Evolutionary conservation across 1,139 yeast genomes (phyloP).

Genomic region (Geotrichum macrosporum): DNA sequence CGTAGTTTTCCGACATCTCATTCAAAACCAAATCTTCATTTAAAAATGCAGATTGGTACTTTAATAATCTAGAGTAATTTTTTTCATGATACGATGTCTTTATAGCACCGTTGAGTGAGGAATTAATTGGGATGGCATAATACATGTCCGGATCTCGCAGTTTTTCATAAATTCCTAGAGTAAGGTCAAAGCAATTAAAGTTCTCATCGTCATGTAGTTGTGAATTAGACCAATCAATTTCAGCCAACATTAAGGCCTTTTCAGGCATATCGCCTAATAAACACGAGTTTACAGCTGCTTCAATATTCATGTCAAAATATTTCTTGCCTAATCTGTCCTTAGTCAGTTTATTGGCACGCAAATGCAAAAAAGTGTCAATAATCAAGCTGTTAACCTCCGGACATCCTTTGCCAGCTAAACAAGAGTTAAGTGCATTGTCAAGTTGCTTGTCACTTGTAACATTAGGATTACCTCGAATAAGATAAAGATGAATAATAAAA

Average conservation of each 20-base stretch:
- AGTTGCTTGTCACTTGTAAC: background rate
- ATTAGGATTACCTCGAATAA: background rate
- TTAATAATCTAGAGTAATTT: slow-evolving; percentile 12
- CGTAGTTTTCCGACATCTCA: background rate
- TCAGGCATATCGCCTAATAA: slow-evolving; percentile 5
- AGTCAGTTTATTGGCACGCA: slow-evolving; percentile 14
- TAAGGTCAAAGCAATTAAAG: slow-evolving; percentile 5
- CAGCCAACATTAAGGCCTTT: slow-evolving; percentile 16
- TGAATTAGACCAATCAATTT: slow-evolving; percentile 16
- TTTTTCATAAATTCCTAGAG: slow-evolving; percentile 10
- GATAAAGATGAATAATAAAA: slow-evolving; percentile 5
- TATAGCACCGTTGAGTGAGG: slow-evolving; percentile 13
- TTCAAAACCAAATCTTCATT: slow-evolving; percentile 5
- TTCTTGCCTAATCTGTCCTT: slow-evolving; percentile 6
- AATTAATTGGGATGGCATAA: slow-evolving; percentile 18
- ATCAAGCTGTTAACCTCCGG: slow-evolving; percentile 9
- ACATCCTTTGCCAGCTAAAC: background rate
- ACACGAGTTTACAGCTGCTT: slow-evolving; percentile 12
- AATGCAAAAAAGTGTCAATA: slow-evolving; percentile 13
- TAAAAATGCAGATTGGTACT: slow-evolving; percentile 19
- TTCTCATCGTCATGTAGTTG: background rate
- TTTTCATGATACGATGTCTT: slow-evolving; percentile 16
- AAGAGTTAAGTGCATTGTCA: slow-evolving; percentile 8
- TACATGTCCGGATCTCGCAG: slow-evolving; percentile 20
- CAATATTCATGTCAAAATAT: slow-evolving; percentile 7